phyloP scores from a whole-genome alignment of 2,329 filamentous ascomycete genomes.

The Diplodia sapinea region DNA sequence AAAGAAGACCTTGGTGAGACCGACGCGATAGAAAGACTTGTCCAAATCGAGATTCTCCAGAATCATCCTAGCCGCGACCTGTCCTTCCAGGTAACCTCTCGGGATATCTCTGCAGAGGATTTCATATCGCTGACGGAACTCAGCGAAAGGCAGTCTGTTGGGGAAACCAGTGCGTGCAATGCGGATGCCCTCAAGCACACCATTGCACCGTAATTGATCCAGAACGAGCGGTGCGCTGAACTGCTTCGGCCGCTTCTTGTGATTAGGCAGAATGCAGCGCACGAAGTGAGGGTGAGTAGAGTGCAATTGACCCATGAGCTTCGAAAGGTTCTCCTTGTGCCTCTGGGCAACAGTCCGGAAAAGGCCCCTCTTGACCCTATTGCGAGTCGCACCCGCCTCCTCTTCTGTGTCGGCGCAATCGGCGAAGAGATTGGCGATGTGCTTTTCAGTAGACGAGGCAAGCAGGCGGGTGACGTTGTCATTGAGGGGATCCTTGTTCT shows the following conservation, averaged over 20 bases:
- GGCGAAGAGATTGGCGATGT: conserved; percentile 82
- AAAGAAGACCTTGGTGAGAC: conserved; percentile 97
- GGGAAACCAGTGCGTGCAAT: conserved; percentile 97
- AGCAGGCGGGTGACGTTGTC: conserved; percentile 94
- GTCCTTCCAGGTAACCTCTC: conserved; percentile 88
- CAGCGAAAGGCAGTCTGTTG: conserved; percentile 87
- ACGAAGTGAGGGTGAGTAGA: conserved; percentile 98
- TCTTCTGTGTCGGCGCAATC: conserved; percentile 88
- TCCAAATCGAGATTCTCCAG: conserved; percentile 88
- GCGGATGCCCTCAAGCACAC: conserved; percentile 97
- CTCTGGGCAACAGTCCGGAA: conserved; percentile 96
- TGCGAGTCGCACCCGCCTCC: conserved; percentile 69
- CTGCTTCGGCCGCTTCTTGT: conserved; percentile 95
- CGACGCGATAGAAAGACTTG: conserved; percentile 85
- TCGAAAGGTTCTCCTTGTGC: conserved; percentile 98
- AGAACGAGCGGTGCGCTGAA: conserved; percentile 91
- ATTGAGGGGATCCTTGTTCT: conserved; percentile 98
- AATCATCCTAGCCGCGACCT: conserved; percentile 83
- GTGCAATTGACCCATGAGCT: conserved; percentile 89
- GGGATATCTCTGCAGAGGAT: conserved; percentile 87
- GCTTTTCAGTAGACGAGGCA: conserved; percentile 78
- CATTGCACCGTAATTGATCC: conserved; percentile 96
- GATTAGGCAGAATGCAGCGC: conserved; percentile 95
- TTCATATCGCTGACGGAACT: conserved; percentile 95
- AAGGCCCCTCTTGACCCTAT: conserved; percentile 92